These are phyloP conservation scores for Bipolaris zeicola DNA, from an alignment of 2,329 filamentous ascomycete genomes.

Conservation along the genomic window DNA sequence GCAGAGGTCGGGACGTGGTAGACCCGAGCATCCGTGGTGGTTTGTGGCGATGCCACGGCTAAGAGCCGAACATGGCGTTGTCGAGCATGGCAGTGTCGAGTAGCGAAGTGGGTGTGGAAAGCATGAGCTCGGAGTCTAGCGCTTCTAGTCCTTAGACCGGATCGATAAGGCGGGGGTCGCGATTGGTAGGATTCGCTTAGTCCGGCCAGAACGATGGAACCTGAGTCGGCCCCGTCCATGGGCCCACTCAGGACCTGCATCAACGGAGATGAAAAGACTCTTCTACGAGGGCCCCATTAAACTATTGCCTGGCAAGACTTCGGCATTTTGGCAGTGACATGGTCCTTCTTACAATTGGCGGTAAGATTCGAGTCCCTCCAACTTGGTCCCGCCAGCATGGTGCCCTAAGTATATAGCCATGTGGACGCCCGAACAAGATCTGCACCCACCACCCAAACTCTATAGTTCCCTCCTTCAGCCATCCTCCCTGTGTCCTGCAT, in stretches of 20 bases:
- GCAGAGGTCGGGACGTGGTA: background rate
- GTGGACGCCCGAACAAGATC: slow-evolving; percentile 10
- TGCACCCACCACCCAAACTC: slow-evolving; percentile 13
- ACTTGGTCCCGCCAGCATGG: slow-evolving; percentile 2
- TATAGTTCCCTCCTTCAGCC: slow-evolving; percentile 3
- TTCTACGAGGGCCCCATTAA: slow-evolving; percentile 1
- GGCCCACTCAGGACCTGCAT: slow-evolving; percentile 9
- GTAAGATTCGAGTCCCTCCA: slow-evolving; percentile 2
- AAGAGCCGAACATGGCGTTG: background rate
- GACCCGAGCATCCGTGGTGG: background rate
- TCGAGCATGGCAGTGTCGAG: background rate
- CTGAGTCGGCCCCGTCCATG: slow-evolving; percentile 2
- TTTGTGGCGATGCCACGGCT: slow-evolving; percentile 6
- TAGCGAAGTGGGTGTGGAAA: too few species aligned
- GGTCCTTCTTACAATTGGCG: slow-evolving; percentile 9
- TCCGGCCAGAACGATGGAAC: background rate
- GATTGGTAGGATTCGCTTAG: slow-evolving; percentile 10
- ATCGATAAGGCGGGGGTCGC: background rate
- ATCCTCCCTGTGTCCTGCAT: slow-evolving; percentile 4
- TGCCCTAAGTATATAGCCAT: slow-evolving; percentile 12
- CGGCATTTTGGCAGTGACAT: slow-evolving; percentile 3
- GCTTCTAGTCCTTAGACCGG: background rate
- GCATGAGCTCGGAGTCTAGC: background rate
- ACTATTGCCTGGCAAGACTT: slow-evolving; percentile 14
- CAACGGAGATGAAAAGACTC: slow-evolving; percentile 17